Percentiles rank a stretch among this genome's conserved stretches.
Evolutionary conservation across 1,139 yeast species (phyloP).

Genomic region (Scheffersomyces segobiensis): DNA sequence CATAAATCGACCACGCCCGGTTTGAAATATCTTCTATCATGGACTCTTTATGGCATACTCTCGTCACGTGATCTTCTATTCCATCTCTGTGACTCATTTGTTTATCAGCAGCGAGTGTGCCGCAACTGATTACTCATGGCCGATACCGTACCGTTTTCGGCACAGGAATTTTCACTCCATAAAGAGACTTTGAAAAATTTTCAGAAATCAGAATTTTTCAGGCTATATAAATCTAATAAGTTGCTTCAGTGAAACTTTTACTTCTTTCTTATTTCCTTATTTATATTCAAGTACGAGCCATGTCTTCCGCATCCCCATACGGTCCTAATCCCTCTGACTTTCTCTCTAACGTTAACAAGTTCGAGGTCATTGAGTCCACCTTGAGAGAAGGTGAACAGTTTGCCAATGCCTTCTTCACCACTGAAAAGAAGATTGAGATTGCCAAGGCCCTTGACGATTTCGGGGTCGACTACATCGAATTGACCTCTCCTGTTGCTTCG

Average conservation of each 20-base stretch:
- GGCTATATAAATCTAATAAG: not conserved
- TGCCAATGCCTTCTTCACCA: slow-evolving; percentile 57
- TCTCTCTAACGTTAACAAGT: slow-evolving; percentile 52
- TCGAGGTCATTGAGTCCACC: slow-evolving; percentile 56
- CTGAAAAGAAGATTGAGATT: slow-evolving; percentile 55
- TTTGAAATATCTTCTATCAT: not conserved
- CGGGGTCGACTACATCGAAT: slow-evolving; percentile 60
- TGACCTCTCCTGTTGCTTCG: slow-evolving; percentile 59
- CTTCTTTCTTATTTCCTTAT: not conserved
- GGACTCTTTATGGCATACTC: not conserved
- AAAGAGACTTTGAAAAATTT: not conserved
- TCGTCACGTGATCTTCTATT: not conserved
- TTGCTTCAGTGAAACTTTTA: not conserved
- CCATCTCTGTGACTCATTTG: not conserved
- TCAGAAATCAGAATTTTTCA: not conserved
- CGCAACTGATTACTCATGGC: slow-evolving; percentile 1
- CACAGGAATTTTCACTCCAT: not conserved
- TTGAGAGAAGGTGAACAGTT: slow-evolving; percentile 64
- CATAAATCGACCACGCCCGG: not conserved
- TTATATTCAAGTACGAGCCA: slow-evolving; percentile 1
- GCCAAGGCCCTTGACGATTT: slow-evolving; percentile 61
- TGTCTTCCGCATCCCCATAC: slow-evolving; percentile 36
- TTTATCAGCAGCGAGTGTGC: not conserved
- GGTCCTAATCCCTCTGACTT: slow-evolving; percentile 62
- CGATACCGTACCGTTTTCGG: slow-evolving; percentile 1